Evolutionary conservation across 2,329 filamentous ascomycete species (phyloP), one percentile per base, ranked within the genome.

Genomic region (Calonectria crousiana): DNA sequence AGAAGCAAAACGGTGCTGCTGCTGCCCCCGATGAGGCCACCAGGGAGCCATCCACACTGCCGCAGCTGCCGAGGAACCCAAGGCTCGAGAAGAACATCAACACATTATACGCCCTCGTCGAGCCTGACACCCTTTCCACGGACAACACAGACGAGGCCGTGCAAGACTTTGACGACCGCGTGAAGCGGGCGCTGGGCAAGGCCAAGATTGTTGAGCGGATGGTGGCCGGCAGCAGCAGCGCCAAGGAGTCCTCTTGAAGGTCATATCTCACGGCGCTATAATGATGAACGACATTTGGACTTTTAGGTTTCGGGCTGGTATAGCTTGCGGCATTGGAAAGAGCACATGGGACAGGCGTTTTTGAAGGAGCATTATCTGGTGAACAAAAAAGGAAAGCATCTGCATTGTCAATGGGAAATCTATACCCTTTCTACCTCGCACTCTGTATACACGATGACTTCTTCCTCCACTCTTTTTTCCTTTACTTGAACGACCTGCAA

Each of bases 81-180:
- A 89, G 96, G 38, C 87, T 98, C 9, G 89, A 90, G 71, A 96
- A 94, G 85, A 96, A 98, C 81, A 86, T 98, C 71, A 88, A 90
- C 38, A 90, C 92, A 10, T 88, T 98, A 13, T 93, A 95, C 75
- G 93, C 93, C 30, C 88, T 98, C 18, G 92, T 95, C 4, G 95
- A 98, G 83, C 93, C 93, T 0, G 92, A 92, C 6, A 96, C 92
- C 1, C 85, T 98, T 53, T 92, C 93, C 20, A 96, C 93, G 26
- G 89, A 93, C 73, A 99, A 99, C 82, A 93, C 91, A 6, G 96
- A 98, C 82, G 95, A 98, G 60, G 93, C 93, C 0, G 95, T 99
- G 28, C 93, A 94, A 66, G 96, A 98, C 80, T 96, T 98, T 81
- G 97, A 99, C 81, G 95, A 98, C 83, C 90, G 96, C 16, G 82